Percentiles rank a stretch among this genome's conserved stretches.
phyloP scores from a whole-genome alignment of 495 filamentous ascomycete genomes.

The Sordaria brevicollis region DNA sequence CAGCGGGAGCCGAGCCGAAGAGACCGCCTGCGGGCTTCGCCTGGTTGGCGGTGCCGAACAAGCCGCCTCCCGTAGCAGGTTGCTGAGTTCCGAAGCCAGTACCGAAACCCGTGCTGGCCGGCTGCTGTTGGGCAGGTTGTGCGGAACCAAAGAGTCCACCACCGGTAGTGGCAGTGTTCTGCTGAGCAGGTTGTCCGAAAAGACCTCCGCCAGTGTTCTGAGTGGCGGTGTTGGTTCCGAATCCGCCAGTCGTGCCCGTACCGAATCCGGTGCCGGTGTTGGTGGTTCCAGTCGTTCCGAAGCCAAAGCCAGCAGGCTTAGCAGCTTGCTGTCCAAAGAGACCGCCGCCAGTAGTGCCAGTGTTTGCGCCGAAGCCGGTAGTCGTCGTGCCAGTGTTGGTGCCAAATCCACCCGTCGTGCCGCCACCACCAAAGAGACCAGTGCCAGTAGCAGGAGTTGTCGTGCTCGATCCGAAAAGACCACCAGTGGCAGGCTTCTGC shows the following conservation, averaged over 20 bases:
- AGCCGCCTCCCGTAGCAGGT: slow-evolving; percentile 34
- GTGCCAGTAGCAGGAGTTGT: slow-evolving; percentile 13
- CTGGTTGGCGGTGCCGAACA: slow-evolving; percentile 50
- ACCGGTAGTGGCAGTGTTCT: slow-evolving; percentile 14
- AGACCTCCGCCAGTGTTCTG: slow-evolving; percentile 45
- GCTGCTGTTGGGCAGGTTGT: slow-evolving; percentile 5
- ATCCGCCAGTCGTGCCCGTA: slow-evolving; percentile 7
- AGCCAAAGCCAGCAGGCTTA: slow-evolving; percentile 24
- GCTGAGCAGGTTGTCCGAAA: slow-evolving; percentile 39
- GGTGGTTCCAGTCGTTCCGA: slow-evolving; percentile 11
- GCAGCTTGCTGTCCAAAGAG: slow-evolving; percentile 19
- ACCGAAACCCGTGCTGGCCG: slow-evolving; percentile 12
- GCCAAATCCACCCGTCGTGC: slow-evolving; percentile 14
- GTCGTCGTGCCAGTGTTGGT: slow-evolving; percentile 24
- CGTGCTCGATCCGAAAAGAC: slow-evolving; percentile 36
- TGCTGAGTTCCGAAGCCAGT: slow-evolving; percentile 17
- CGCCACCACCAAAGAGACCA: slow-evolving; percentile 12
- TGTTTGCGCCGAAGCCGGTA: slow-evolving; percentile 25
- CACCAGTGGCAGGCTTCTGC: slow-evolving; percentile 14
- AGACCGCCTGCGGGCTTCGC: slow-evolving; percentile 31
- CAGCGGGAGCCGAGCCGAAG: slow-evolving; percentile 32
- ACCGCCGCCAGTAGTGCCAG: slow-evolving; percentile 28
- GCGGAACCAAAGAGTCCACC: slow-evolving; percentile 39
- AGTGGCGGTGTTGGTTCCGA: slow-evolving; percentile 21
- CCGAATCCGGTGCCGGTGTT: slow-evolving; percentile 21